Evolutionary conservation across 768 basidiomycete genomes (phyloP).

Genomic region (Kwoniella dejecticola): DNA sequence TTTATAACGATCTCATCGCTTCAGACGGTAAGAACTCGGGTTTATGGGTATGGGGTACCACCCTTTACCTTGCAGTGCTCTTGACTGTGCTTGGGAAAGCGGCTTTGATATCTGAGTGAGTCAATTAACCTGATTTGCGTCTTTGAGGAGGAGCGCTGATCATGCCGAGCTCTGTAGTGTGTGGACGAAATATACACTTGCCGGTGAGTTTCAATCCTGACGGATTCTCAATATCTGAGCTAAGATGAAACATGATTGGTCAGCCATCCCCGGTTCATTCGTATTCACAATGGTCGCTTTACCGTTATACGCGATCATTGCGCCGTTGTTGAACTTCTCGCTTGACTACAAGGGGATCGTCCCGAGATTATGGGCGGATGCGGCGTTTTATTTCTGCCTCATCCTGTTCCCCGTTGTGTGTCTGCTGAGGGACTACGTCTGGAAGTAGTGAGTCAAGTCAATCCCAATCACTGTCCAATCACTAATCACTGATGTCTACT

Average conservation of each 20-base stretch:
- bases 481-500: no score
- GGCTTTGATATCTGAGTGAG: conserved; percentile 94
- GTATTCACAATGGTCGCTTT: conserved; percentile 94
- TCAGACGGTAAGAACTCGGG: conserved; percentile 79
- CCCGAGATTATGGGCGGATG: conserved; percentile 82
- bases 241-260: background rate
- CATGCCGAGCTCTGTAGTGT: conserved; percentile 61
- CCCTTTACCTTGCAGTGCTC: conserved; percentile 88
- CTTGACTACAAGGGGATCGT: conserved; percentile 87
- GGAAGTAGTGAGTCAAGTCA: conserved; percentile 82
- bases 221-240: background rate
- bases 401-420: conserved; percentile 81
- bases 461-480: no score
- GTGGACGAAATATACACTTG: conserved; percentile 99
- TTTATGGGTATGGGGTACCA: conserved; percentile 99
- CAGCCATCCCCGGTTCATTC: conserved; percentile 96
- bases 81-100: conserved; percentile 97
- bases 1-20: conserved; percentile 89
- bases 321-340: conserved; percentile 82
- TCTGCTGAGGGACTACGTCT: conserved; percentile 82
- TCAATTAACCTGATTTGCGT: conserved; percentile 16
- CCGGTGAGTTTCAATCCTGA: conserved; percentile 47
- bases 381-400: conserved; percentile 86
- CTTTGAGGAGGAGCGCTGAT: background rate
- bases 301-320: conserved; percentile 82